Evolutionary conservation across 1,284 basidiomycete species (phyloP), one percentile per base, ranked within the genome.

Genomic region (Moesziomyces aphidis): DNA sequence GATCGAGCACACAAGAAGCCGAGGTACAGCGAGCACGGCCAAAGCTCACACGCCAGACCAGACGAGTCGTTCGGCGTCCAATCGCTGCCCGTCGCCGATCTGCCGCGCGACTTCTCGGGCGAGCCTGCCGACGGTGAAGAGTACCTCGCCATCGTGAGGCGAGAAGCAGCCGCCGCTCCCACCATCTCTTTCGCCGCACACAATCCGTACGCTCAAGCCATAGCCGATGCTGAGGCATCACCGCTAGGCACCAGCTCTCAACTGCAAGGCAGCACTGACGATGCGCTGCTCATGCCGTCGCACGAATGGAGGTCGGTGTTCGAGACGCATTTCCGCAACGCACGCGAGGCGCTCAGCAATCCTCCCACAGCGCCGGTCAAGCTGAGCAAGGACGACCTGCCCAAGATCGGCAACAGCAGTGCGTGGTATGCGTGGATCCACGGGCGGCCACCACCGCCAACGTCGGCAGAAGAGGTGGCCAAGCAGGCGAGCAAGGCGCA

Each of bases 91-190:
- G 82, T 83, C 2, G 80, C 65, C 1, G 51, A 22, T 7, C 56
- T 83, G 3, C 76, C 80, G 5, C 45, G 31, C 4, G 73, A 76
- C 45, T 82, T 80, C 39, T 75, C 69, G 31, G 82, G 80, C 4
- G 58, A 79, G 2, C 80, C 82, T 6, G 4, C 62, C 2, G 79
- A 81, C 39, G 82, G 82, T 4, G 72, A 71, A 46, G 67, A 80
- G 53, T 83, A 83, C 46, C 66, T 83, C 0, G 82, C 82, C 8
- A 61, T 81, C 36, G 82, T 83, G 21, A 61, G 81, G 61, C 58
- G 66, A 3, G 70, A 78, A 55, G 75, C 76, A 23, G 62, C 62
- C 0, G 50, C 63, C 26, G 62, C 61, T 21, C 76, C 76, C 3
- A 47, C 55, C 21, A 47, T 75, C 34, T 75, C 72, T 19, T 60